These are phyloP conservation scores for Ascochyta pisi DNA, from an alignment of 2,329 filamentous ascomycete species.

Conservation along the genomic window DNA sequence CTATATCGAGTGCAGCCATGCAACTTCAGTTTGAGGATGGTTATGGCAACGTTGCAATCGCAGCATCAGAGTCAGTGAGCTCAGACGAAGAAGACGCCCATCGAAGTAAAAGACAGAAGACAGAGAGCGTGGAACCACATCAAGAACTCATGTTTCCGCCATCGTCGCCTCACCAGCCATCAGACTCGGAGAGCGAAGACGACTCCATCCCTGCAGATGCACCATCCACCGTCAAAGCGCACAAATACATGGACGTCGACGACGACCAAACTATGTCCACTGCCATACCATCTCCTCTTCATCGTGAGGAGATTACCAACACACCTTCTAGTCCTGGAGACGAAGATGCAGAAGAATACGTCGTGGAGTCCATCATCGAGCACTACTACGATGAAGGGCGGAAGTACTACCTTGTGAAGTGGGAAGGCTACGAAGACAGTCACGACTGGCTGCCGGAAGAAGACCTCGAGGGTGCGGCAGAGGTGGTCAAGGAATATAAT, in stretches of 20 bases:
- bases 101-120: conserved; percentile 23
- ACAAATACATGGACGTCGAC: not conserved
- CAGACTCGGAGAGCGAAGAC: conserved; percentile 1
- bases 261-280: not conserved
- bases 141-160: conserved; percentile 4
- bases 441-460: conserved; percentile 41
- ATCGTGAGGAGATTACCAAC: not conserved
- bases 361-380: conserved; percentile 38
- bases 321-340: not conserved
- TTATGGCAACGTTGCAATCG: not conserved
- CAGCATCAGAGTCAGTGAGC: not conserved
- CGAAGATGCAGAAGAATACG: conserved; percentile 33
- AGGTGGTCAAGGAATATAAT: conserved; percentile 38
- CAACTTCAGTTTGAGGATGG: conserved; percentile 18
- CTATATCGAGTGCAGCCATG: conserved; percentile 20
- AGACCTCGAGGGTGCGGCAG: conserved; percentile 34
- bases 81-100: not conserved
- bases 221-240: not conserved
- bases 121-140: conserved; percentile 16
- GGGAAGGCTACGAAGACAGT: conserved; percentile 41
- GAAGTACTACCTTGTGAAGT: conserved; percentile 44
- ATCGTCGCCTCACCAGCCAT: not conserved
- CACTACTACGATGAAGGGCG: conserved; percentile 28
- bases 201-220: not conserved
- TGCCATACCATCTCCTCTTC: not conserved